These are phyloP conservation scores for Thinopyrum elongatum DNA, from an alignment of 176 grass and related monocot genomes.

Conservation along the genomic window DNA sequence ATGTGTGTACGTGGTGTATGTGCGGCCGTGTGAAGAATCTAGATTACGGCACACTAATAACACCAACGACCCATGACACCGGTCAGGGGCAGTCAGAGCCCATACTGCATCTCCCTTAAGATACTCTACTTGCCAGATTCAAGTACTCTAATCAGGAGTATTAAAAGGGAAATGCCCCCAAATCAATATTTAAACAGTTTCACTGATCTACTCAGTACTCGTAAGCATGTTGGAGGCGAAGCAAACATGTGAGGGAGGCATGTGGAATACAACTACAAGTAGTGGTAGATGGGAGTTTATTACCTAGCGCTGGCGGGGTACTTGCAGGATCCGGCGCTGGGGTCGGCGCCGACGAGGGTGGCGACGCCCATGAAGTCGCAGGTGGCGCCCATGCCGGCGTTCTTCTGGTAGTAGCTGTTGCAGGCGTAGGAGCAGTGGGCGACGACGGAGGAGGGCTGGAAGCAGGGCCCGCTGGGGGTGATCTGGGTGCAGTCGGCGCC, in stretches of 20 bases:
- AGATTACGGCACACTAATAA: neutral
- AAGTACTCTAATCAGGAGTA: neutral
- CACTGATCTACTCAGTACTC: neutral
- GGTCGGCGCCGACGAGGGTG: slow-evolving; percentile 33
- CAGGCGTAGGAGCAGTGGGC: slow-evolving; percentile 74
- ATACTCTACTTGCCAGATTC: slow-evolving; percentile 17
- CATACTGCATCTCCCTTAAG: slow-evolving; percentile 2
- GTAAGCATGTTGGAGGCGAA: neutral
- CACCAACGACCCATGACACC: neutral
- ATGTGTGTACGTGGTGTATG: neutral
- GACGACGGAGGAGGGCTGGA: slow-evolving; percentile 36
- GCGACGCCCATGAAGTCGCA: slow-evolving; percentile 79
- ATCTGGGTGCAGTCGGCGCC: slow-evolving; percentile 77
- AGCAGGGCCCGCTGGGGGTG: slow-evolving; percentile 42
- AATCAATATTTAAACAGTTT: neutral
- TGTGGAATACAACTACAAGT: neutral
- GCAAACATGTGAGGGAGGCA: neutral
- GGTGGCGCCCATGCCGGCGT: slow-evolving; percentile 29
- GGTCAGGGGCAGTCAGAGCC: neutral
- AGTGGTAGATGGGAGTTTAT: too few relatives aligned
- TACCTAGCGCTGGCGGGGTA: slow-evolving; percentile 34
- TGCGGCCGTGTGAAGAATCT: slow-evolving; percentile 16
- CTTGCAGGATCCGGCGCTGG: slow-evolving; percentile 53
- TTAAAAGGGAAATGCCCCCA: neutral
- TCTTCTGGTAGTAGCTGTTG: slow-evolving; percentile 84